These are phyloP conservation scores for Pneumocystis canis DNA, from an alignment of 1,139 yeast genomes.

Conservation along the genomic window DNA sequence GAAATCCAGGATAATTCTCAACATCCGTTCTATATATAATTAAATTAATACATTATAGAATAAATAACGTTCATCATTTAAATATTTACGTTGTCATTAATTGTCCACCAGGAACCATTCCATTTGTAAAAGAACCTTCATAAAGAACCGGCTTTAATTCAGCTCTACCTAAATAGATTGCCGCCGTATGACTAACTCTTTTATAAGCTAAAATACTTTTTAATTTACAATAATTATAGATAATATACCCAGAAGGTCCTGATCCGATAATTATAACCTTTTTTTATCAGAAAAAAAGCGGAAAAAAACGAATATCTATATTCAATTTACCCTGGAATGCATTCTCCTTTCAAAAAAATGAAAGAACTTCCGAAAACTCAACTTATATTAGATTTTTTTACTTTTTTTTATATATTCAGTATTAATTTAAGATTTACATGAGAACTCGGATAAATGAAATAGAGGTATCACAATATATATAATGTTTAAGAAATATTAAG, in stretches of 20 bases:
- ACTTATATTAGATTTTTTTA: background rate
- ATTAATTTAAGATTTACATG: no score
- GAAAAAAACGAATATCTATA: background rate
- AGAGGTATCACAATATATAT: no score
- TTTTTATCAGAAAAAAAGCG: background rate
- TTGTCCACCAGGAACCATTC: conserved; percentile 97
- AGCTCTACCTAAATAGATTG: conserved; percentile 88
- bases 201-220: no score
- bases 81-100: conserved; percentile 89
- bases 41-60: background rate
- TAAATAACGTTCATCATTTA: background rate
- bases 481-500: no score
- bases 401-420: background rate
- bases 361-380: background rate
- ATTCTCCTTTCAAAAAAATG: background rate
- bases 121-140: conserved; percentile 86
- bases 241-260: background rate
- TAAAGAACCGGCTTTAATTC: conserved; percentile 84
- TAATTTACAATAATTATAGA: background rate
- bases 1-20: conserved; percentile 97
- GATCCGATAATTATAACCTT: conserved; percentile 5
- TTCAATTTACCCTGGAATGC: background rate
- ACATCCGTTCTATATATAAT: conserved; percentile 28
- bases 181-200: conserved; percentile 83
- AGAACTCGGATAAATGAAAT: no score